These are phyloP conservation scores for Blechomonas ayalai DNA, from an alignment of 208 protist genomes.

Conservation along the genomic window DNA sequence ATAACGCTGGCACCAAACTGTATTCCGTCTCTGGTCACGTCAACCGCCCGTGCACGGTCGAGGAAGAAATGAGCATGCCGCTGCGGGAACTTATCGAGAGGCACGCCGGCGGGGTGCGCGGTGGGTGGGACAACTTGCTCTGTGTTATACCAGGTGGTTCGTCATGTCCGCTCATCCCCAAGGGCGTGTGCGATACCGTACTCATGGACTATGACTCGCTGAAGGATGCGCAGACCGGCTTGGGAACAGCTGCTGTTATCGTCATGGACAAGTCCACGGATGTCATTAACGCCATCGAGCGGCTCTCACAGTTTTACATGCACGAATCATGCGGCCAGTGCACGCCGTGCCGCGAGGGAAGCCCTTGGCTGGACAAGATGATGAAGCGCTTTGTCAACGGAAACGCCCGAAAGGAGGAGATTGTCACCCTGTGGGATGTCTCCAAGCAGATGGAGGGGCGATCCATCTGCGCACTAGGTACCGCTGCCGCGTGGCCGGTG, in stretches of 20 bases:
- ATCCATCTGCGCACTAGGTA: constrained; percentile 98
- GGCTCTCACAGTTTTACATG: constrained; percentile 97
- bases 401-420: constrained; percentile 95
- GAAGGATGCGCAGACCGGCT: constrained; percentile 86
- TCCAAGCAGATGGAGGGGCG: constrained; percentile 98
- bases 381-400: constrained; percentile 96
- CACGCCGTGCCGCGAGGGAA: constrained; percentile 98
- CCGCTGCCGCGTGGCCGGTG: constrained; percentile 98
- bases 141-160: constrained; percentile 97
- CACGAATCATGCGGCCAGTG: constrained; percentile 98
- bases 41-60: constrained; percentile 97
- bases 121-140: constrained; percentile 98
- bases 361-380: constrained; percentile 94
- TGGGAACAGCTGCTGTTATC: constrained; percentile 98
- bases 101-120: constrained; percentile 95
- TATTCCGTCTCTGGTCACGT: constrained; percentile 98
- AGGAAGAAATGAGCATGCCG: constrained; percentile 99
- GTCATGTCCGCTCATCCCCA: constrained; percentile 95
- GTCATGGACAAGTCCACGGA: constrained; percentile 99
- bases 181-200: constrained; percentile 92
- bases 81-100: constrained; percentile 96
- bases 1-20: constrained; percentile 97
- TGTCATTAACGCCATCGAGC: constrained; percentile 93
- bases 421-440: constrained; percentile 97
- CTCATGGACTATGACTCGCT: constrained; percentile 99